Evolutionary conservation across 2,329 filamentous ascomycete species (phyloP), one percentile per base, ranked within the genome.

Genomic region (Neoscytalidium dimidiatum): DNA sequence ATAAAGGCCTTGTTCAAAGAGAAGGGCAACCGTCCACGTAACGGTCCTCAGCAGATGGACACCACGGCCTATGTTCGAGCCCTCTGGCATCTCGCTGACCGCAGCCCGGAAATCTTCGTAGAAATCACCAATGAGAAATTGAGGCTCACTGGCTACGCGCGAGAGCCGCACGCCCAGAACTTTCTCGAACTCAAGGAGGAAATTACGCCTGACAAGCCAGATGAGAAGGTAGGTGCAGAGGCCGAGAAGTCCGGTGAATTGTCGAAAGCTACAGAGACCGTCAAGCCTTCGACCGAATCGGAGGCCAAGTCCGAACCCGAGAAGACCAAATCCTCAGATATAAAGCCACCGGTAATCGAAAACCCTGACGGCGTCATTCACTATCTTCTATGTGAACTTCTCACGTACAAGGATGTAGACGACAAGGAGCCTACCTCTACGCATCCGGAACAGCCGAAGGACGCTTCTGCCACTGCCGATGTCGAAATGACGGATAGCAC

Each of bases 331-430:
- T 77, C 82, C 3, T 71, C 80, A 0, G 93, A 97, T 66, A 79
- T 87, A 44, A 97, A 96, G 78, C 83, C 91, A 8, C 94, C 95
- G 1, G 84, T 94, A 13, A 88, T 97, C 5, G 94, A 97, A 76
- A 93, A 95, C 67, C 92, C 94, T 0, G 95, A 98, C 76, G 95
- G 95, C 3, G 92, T 99, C 3, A 90, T 99, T 65, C 92, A 98
- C 73, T 99, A 97, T 77, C 83, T 99, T 23, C 87, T 99, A 4
- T 96, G 92, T 66, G 95, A 99, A 76, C 82, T 99, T 51, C 84
- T 97, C 64, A 94, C 92, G 58, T 98, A 96, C 79, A 90, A 91
- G 71, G 94, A 97, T 74, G 92, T 97, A 4, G 92, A 96, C 41
- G 94, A 98, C 72, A 94, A 91, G 72, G 90, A 94, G 66, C 77